Conservation (phyloP, 768 basidiomycete genomes). For the Tricholoma matsutake region DNA sequence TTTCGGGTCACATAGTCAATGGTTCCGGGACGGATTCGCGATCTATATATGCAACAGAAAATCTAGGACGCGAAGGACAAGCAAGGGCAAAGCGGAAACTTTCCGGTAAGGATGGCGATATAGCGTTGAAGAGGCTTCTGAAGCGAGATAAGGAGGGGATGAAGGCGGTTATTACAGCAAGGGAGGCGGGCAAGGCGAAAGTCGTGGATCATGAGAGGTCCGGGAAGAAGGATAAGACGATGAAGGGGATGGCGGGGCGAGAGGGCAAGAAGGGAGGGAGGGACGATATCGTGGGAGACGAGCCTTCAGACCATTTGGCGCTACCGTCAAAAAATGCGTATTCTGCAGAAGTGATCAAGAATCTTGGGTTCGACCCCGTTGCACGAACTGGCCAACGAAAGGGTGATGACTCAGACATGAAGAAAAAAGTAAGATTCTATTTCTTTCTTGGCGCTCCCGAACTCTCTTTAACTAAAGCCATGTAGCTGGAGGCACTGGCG, state of each 20-base stretch:
- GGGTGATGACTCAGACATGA: conserved; percentile 33
- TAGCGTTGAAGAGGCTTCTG: conserved; percentile 55
- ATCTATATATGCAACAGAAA: conserved; percentile 60
- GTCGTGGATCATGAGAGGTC: conserved; percentile 17
- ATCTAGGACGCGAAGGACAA: conserved; percentile 76
- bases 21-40: conserved; percentile 36
- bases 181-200: conserved; percentile 35
- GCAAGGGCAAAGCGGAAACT: conserved; percentile 67
- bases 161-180: conserved; percentile 58
- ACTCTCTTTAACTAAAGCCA: background rate
- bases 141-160: conserved; percentile 67
- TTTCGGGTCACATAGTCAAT: conserved; percentile 74
- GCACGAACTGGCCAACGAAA: conserved; percentile 47
- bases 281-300: conserved; percentile 11
- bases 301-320: conserved; percentile 8
- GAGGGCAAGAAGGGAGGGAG: conserved; percentile 17
- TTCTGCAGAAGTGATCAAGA: conserved; percentile 63
- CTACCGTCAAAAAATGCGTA: conserved; percentile 46
- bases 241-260: conserved; percentile 15
- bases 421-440: conserved; percentile 52
- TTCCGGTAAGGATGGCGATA: conserved; percentile 58
- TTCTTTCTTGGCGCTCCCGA: background rate
- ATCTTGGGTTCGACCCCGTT: conserved; percentile 79
- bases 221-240: conserved; percentile 16
- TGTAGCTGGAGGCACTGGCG: conserved; percentile 56